A percentile compares a stretch with the other conserved stretches of the same genome.
Evolutionary conservation across 179 eudicot genomes (phyloP).

Genomic region (Silene vulgaris): DNA sequence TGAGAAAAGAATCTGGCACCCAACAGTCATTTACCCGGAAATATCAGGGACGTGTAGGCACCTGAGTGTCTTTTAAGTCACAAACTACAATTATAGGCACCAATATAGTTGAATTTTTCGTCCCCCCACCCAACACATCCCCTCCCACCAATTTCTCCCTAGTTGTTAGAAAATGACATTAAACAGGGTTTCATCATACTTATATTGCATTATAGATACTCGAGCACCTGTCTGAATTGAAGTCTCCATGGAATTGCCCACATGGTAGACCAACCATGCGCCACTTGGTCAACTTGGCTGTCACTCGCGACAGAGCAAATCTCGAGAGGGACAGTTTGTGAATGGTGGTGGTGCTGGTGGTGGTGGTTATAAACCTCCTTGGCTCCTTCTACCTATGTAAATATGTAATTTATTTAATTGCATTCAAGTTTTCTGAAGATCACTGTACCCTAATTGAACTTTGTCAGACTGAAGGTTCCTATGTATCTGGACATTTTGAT

Average conservation of each 20-base stretch:
- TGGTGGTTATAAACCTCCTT: background rate
- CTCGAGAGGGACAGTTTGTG: slow-evolving; percentile 28
- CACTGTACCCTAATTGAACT: background rate
- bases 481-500: no score
- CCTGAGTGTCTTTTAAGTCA: background rate
- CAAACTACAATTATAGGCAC: background rate
- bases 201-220: slow-evolving; percentile 47
- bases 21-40: background rate
- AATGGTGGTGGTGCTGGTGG: background rate
- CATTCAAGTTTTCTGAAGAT: background rate
- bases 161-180: slow-evolving; percentile 1
- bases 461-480: no score
- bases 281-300: slow-evolving; percentile 70
- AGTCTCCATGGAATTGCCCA: slow-evolving; percentile 99
- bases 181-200: background rate
- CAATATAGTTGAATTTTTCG: no score
- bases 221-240: slow-evolving; percentile 69
- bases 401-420: slow-evolving; percentile 2
- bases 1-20: background rate
- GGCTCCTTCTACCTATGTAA: background rate
- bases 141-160: background rate
- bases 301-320: slow-evolving; percentile 29
- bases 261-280: slow-evolving; percentile 99
- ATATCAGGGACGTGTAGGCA: background rate
- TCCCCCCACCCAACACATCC: background rate